A percentile compares a stretch with the other conserved stretches of the same genome.
Evolutionary conservation across 306 rosid species (phyloP).

Genomic region (Trifolium subterraneum): DNA sequence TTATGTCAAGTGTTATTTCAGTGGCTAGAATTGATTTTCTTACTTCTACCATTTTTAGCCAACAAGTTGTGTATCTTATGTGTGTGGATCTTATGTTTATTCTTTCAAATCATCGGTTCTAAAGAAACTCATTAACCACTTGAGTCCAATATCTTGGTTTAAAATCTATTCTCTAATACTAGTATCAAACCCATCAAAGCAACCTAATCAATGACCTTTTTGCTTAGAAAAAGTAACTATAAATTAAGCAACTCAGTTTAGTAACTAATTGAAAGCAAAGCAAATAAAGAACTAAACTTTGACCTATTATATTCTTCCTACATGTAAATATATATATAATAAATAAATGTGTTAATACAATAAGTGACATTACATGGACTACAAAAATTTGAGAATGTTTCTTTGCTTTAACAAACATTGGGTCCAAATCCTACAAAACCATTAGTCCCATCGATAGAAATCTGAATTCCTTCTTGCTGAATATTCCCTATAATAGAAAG

Average conservation of each 20-base stretch:
- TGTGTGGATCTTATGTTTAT: too few relatives aligned
- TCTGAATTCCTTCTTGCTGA: conserved; percentile 90
- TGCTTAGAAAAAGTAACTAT: not conserved
- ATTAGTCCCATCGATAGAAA: conserved; percentile 78
- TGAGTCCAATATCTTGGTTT: too few relatives aligned
- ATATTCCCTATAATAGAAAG: conserved; percentile 83
- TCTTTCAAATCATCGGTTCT: too few relatives aligned
- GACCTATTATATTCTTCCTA: not conserved
- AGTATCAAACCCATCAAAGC: not conserved
- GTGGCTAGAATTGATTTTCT: too few relatives aligned
- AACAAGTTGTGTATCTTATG: too few relatives aligned
- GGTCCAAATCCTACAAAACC: conserved; percentile 95
- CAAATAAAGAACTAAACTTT: not conserved
- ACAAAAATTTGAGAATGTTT: conserved; percentile 23
- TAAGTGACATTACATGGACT: conserved; percentile 1
- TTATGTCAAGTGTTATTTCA: too few relatives aligned
- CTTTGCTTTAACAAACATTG: conserved; percentile 58
- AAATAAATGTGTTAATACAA: conserved; percentile 3
- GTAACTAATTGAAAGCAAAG: not conserved
- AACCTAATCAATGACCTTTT: not conserved
- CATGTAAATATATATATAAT: not conserved
- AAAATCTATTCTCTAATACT: too few relatives aligned
- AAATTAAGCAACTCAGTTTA: too few relatives aligned
- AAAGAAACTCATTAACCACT: too few relatives aligned
- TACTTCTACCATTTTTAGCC: too few relatives aligned